Conservation (phyloP, 2,329 filamentous ascomycete species). For the Fusarium temperatum region DNA sequence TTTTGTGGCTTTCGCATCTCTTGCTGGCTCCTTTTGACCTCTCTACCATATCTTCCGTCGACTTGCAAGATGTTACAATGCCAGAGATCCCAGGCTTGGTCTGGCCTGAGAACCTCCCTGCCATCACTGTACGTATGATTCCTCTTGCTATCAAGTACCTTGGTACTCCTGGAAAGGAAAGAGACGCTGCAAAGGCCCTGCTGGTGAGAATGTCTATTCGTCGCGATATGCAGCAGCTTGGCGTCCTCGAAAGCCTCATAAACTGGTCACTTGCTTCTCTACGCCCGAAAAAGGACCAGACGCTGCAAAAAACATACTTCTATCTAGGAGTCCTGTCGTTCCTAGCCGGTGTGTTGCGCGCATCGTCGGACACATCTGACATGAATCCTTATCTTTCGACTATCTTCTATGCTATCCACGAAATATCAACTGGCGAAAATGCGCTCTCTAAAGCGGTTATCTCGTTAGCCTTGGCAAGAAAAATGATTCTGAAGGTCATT, state of each 20-base stretch:
- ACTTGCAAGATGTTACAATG: constrained; percentile 57
- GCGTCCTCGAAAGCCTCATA: constrained; percentile 73
- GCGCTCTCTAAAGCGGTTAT: constrained; percentile 63
- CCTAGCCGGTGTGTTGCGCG: constrained; percentile 75
- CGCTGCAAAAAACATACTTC: constrained; percentile 69
- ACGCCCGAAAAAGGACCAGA: constrained; percentile 50
- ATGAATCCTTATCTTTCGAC: constrained; percentile 71
- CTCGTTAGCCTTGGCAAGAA: constrained; percentile 81
- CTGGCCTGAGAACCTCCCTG: constrained; percentile 70
- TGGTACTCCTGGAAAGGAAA: constrained; percentile 81
- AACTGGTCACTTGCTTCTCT: constrained; percentile 75
- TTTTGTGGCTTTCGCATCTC: constrained; percentile 88
- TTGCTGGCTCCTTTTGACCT: constrained; percentile 91
- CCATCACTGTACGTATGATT: constrained; percentile 75
- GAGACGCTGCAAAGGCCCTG: constrained; percentile 84
- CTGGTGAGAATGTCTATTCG: constrained; percentile 85
- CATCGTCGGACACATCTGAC: constrained; percentile 77
- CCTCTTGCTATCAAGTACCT: constrained; percentile 77
- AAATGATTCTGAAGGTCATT: constrained; percentile 85
- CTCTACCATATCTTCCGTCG: constrained; percentile 77
- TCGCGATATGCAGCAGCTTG: constrained; percentile 84
- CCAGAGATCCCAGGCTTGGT: constrained; percentile 58
- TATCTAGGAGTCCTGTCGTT: constrained; percentile 84
- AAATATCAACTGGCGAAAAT: constrained; percentile 62
- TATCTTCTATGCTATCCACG: constrained; percentile 73